Conservation (phyloP, 169 alveolate genomes). For the Amoebophrya sp. region DNA sequence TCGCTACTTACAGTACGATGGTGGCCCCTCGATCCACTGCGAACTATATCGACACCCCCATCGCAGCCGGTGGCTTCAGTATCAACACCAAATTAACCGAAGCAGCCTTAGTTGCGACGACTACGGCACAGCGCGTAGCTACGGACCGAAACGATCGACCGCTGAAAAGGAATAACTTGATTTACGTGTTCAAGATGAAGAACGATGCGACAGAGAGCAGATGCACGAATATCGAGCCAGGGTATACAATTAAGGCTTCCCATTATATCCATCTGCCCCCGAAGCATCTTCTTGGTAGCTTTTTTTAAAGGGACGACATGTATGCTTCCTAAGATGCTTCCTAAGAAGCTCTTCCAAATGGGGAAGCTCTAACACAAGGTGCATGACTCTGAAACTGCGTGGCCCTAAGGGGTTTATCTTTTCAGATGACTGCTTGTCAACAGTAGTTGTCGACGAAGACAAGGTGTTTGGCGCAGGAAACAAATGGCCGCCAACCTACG, state of each 20-base stretch:
- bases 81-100: neutral
- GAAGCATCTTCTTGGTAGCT: no score
- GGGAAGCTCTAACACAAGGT: no score
- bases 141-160: conserved; percentile 33
- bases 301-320: no score
- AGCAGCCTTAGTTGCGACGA: conserved; percentile 14
- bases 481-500: neutral
- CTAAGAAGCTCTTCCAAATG: no score
- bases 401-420: conserved; percentile 16
- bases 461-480: conserved; percentile 30
- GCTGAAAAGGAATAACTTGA: conserved; percentile 16
- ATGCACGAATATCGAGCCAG: neutral
- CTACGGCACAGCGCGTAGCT: conserved; percentile 1
- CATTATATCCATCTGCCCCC: no score
- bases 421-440: conserved; percentile 1
- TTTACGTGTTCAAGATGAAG: neutral
- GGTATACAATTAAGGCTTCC: no score
- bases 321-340: no score
- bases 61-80: neutral
- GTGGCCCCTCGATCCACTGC: neutral
- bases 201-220: neutral
- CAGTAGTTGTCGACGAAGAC: neutral
- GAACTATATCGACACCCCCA: neutral
- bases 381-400: neutral
- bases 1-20: neutral